These are phyloP conservation scores for Xenoacremonium recifei DNA, from an alignment of 2,329 filamentous ascomycete species.

Conservation along the genomic window DNA sequence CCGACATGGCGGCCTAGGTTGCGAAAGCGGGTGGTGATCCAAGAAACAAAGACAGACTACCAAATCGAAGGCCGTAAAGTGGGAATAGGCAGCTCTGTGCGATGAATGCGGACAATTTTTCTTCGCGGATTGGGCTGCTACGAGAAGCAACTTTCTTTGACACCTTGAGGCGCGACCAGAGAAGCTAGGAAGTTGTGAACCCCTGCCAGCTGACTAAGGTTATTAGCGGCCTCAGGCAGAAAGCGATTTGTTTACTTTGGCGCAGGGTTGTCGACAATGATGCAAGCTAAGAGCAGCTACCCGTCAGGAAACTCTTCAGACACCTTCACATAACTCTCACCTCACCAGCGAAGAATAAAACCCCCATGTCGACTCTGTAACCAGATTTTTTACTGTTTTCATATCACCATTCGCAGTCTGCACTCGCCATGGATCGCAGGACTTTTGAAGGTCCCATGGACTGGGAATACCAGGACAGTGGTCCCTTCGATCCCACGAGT, in stretches of 20 bases:
- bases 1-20: constrained; percentile 39
- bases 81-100: too few species aligned
- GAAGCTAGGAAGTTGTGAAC: constrained; percentile 16
- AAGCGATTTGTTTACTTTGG: constrained; percentile 34
- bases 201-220: constrained; percentile 31
- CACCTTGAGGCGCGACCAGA: constrained; percentile 17
- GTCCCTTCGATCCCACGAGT: constrained; percentile 59
- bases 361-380: too few species aligned
- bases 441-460: constrained; percentile 64
- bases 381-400: too few species aligned
- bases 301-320: too few species aligned
- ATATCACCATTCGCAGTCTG: too few species aligned
- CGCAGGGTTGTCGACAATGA: constrained; percentile 24
- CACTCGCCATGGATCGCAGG: constrained; percentile 52
- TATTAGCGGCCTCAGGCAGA: constrained; percentile 23
- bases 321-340: too few species aligned
- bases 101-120: too few species aligned
- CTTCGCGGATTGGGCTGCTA: too few species aligned
- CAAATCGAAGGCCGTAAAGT: too few species aligned
- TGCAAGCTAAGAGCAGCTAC: not conserved
- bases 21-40: constrained; percentile 5
- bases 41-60: constrained; percentile 13
- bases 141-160: constrained; percentile 25
- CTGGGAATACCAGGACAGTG: constrained; percentile 61
- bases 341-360: too few species aligned